Conservation (phyloP, 2,329 filamentous ascomycete species). For the Trichoderma arundinaceum region DNA sequence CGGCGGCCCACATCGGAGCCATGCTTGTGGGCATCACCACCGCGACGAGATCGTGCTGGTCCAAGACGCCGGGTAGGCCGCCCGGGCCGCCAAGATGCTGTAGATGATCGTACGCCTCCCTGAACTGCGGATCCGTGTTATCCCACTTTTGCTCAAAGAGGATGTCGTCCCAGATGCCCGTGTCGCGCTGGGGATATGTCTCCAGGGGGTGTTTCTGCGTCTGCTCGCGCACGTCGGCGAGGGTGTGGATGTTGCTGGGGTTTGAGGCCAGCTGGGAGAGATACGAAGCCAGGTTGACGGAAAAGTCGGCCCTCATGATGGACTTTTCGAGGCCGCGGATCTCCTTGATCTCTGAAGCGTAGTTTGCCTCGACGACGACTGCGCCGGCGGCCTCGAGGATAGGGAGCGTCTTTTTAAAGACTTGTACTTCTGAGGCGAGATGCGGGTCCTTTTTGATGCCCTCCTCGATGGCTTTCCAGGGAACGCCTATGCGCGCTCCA, state of each 20-base stretch:
- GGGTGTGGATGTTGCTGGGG: slow-evolving; percentile 54
- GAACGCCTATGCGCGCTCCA: slow-evolving; percentile 67
- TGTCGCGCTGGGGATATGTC: slow-evolving; percentile 67
- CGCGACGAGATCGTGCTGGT: slow-evolving; percentile 61
- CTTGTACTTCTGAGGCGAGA: slow-evolving; percentile 44
- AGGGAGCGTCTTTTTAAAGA: slow-evolving; percentile 60
- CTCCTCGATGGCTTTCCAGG: slow-evolving; percentile 61
- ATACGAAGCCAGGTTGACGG: slow-evolving; percentile 61
- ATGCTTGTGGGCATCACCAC: slow-evolving; percentile 61
- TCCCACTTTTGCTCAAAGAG: slow-evolving; percentile 54
- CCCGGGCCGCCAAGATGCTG: slow-evolving; percentile 62
- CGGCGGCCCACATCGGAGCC: slow-evolving; percentile 35
- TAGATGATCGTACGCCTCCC: slow-evolving; percentile 52
- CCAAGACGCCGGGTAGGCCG: slow-evolving; percentile 64
- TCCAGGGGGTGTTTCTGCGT: slow-evolving; percentile 60
- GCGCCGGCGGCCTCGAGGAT: slow-evolving; percentile 62
- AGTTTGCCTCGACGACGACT: slow-evolving; percentile 61
- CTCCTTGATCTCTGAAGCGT: slow-evolving; percentile 25
- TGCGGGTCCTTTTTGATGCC: slow-evolving; percentile 27
- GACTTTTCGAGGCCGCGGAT: slow-evolving; percentile 34
- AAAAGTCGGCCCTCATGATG: slow-evolving; percentile 65
- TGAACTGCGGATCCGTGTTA: slow-evolving; percentile 63
- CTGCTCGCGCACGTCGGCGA: slow-evolving; percentile 60
- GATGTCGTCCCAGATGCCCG: slow-evolving; percentile 59
- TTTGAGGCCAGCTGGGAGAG: slow-evolving; percentile 62